A percentile compares a stretch with the other conserved stretches of the same genome.
Conservation (phyloP, 2,329 filamentous ascomycete genomes). For the Diaporthe batatas region DNA sequence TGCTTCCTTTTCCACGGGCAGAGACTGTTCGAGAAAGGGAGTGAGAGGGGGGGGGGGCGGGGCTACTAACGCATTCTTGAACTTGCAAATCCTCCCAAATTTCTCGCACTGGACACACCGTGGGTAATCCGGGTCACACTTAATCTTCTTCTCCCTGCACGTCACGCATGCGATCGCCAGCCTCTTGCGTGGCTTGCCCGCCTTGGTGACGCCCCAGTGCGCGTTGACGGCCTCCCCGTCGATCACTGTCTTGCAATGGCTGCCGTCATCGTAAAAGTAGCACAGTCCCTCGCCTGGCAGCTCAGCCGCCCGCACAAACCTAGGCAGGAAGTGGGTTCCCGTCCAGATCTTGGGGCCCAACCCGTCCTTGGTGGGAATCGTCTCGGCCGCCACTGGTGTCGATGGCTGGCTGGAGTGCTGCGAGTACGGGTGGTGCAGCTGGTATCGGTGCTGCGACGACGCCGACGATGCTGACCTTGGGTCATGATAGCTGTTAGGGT, state of each 20-base stretch:
- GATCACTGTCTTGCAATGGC: conserved; percentile 84
- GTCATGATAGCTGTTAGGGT: conserved; percentile 32
- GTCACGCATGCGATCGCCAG: conserved; percentile 93
- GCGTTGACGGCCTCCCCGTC: conserved; percentile 91
- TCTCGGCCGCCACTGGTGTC: conserved; percentile 55
- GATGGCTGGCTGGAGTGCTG: conserved; percentile 49
- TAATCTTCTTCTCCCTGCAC: conserved; percentile 97
- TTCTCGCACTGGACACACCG: conserved; percentile 94
- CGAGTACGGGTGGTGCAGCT: conserved; percentile 31
- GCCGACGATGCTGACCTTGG: conserved; percentile 26
- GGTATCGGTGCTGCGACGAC: conserved; percentile 32
- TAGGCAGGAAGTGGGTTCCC: conserved; percentile 75
- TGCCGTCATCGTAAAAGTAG: conserved; percentile 89
- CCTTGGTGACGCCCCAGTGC: conserved; percentile 94
- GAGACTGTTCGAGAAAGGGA: background rate
- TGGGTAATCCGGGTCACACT: conserved; percentile 89
- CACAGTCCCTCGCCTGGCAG: conserved; percentile 84
- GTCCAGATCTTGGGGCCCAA: conserved; percentile 79
- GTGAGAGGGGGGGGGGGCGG: background rate
- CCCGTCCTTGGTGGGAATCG: conserved; percentile 67
- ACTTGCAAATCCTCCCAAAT: conserved; percentile 86
- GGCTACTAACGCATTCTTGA: conserved; percentile 85
- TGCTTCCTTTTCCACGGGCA: conserved; percentile 41
- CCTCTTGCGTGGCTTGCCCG: conserved; percentile 91
- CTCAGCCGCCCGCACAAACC: conserved; percentile 73